A percentile compares a stretch with the other conserved stretches of the same genome.
phyloP scores from a whole-genome alignment of 768 basidiomycete species.

The Leccinum barrowsii region DNA sequence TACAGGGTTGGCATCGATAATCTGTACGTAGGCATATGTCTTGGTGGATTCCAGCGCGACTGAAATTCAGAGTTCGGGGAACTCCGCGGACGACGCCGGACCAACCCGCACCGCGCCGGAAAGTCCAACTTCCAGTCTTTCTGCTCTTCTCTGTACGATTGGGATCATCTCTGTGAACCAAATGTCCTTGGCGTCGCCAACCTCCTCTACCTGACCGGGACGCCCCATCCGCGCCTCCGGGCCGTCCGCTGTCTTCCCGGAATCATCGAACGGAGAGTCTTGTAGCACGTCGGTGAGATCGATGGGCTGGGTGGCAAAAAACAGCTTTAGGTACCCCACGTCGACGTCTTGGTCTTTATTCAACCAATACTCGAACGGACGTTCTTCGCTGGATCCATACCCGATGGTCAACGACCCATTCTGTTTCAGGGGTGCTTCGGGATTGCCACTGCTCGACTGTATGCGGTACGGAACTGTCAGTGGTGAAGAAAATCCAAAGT shows the following conservation, averaged over 20 bases:
- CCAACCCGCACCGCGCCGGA: too few species aligned
- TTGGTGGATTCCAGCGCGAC: too few species aligned
- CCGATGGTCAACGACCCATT: constrained; percentile 33
- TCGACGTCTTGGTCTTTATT: neutral
- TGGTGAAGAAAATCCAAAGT: neutral
- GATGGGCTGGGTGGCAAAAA: neutral
- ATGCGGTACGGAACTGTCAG: constrained; percentile 9
- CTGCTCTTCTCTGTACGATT: constrained; percentile 11
- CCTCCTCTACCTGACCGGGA: neutral
- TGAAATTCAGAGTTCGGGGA: too few species aligned
- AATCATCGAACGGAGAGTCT: neutral
- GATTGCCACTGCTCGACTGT: neutral
- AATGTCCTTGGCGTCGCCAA: constrained; percentile 2
- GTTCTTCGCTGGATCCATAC: constrained; percentile 26
- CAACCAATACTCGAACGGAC: neutral
- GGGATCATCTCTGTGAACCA: constrained; percentile 23
- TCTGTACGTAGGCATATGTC: too few species aligned
- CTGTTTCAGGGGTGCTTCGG: constrained; percentile 8
- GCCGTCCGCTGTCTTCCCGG: neutral
- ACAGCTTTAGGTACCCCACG: neutral
- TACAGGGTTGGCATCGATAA: too few species aligned
- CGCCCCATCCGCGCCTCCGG: neutral
- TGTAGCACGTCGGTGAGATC: neutral
- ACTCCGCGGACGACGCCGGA: too few species aligned
- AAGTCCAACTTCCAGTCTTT: too few species aligned